Evolutionary conservation across 345 rosid genomes (phyloP).

Genomic region (Gossypium longicalyx): DNA sequence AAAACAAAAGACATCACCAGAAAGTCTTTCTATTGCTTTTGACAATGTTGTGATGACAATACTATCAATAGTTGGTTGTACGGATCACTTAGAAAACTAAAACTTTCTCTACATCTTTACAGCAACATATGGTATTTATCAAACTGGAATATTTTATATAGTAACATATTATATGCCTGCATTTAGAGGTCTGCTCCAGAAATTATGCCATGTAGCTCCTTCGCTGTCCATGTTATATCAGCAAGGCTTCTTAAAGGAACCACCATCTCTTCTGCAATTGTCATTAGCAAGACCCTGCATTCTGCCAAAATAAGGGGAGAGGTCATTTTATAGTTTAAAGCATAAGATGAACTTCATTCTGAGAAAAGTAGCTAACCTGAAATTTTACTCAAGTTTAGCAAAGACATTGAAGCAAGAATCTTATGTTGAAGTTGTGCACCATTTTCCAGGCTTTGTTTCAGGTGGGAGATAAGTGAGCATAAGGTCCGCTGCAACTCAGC

Average conservation of each 20-base stretch:
- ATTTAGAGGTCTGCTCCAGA: constrained; percentile 28
- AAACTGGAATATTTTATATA: too few relatives aligned
- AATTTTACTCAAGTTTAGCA: constrained; percentile 45
- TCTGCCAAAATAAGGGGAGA: constrained; percentile 30
- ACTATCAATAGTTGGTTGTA: too few relatives aligned
- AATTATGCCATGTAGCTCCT: constrained; percentile 28
- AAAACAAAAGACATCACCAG: too few relatives aligned
- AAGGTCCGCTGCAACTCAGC: constrained; percentile 34
- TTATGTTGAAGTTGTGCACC: constrained; percentile 33
- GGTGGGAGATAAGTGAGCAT: constrained; percentile 36
- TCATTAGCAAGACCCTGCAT: constrained; percentile 43
- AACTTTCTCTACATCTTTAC: too few relatives aligned
- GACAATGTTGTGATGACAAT: too few relatives aligned
- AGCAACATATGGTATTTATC: too few relatives aligned
- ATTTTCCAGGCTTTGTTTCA: constrained; percentile 38
- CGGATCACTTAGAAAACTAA: too few relatives aligned
- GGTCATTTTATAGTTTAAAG: constrained; percentile 13
- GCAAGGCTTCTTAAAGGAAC: constrained; percentile 33
- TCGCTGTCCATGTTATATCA: constrained; percentile 47
- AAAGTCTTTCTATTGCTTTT: too few relatives aligned
- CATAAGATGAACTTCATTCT: background rate
- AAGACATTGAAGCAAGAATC: constrained; percentile 51
- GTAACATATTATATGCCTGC: background rate
- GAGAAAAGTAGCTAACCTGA: constrained; percentile 35
- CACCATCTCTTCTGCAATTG: constrained; percentile 40